A percentile compares a stretch with the other conserved stretches of the same genome.
These are phyloP conservation scores for Aspergillus kassunensis DNA, from an alignment of 495 filamentous ascomycete species.

Conservation along the genomic window DNA sequence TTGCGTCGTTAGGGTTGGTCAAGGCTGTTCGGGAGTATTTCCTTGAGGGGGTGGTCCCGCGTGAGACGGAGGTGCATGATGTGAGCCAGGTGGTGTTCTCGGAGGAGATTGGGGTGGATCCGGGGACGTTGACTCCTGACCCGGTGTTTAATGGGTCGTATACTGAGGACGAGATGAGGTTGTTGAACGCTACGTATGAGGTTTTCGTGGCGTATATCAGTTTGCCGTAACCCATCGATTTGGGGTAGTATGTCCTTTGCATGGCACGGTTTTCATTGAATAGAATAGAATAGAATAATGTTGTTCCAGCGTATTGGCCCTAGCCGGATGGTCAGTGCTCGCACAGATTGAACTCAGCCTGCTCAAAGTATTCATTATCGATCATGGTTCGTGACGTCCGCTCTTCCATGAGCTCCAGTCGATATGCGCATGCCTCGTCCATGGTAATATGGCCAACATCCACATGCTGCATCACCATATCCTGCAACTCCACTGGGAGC, in stretches of 20 bases:
- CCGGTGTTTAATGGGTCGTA: conserved; percentile 6
- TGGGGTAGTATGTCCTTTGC: too few species aligned
- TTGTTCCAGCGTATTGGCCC: background rate
- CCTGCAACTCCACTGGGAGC: conserved; percentile 38
- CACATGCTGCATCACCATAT: conserved; percentile 30
- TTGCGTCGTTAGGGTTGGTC: background rate
- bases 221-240: too few species aligned
- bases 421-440: conserved; percentile 42
- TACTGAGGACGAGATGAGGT: background rate
- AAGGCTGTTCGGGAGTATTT: background rate
- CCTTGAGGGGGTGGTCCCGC: background rate
- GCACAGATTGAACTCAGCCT: conserved; percentile 21
- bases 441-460: conserved; percentile 31
- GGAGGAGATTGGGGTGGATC: background rate
- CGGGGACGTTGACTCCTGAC: background rate
- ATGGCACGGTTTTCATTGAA: too few species aligned
- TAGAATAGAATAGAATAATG: too few species aligned
- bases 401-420: conserved; percentile 48
- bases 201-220: conserved; percentile 2
- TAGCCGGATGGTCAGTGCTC: conserved; percentile 29
- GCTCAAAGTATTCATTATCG: conserved; percentile 18
- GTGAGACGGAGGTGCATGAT: background rate
- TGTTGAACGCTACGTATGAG: background rate
- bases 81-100: conserved; percentile 5
- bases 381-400: conserved; percentile 19